Evolutionary conservation across 139 green algal genomes (phyloP).

Genomic region (Chlorella sorokiniana): DNA sequence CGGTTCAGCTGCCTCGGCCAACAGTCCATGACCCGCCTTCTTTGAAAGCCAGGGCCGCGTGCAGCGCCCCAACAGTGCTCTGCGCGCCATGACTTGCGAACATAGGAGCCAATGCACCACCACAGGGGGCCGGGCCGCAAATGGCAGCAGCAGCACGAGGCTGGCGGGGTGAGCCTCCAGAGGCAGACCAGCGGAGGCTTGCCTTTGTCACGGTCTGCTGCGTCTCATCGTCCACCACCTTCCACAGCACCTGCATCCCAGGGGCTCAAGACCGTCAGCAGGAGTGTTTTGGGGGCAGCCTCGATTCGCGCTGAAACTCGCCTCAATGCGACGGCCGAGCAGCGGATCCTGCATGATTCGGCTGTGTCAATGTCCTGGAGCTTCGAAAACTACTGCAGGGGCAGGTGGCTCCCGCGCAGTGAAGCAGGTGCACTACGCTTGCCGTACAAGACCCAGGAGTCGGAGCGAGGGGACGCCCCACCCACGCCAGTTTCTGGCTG

Average conservation of each 20-base stretch:
- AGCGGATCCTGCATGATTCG: not conserved
- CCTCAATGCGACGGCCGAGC: slow-evolving; percentile 2
- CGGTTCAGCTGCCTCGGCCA: not conserved
- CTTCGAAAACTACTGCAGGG: too few relatives aligned
- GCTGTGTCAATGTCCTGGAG: not conserved
- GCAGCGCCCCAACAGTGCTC: not conserved
- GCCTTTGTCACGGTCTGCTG: slow-evolving; percentile 21
- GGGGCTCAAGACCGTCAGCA: not conserved
- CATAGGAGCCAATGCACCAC: too few relatives aligned
- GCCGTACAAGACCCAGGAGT: too few relatives aligned
- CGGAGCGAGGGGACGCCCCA: too few relatives aligned
- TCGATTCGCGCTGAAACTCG: not conserved
- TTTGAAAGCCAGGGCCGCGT: not conserved
- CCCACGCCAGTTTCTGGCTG: too few relatives aligned
- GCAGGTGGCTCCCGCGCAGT: too few relatives aligned
- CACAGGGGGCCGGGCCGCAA: not conserved
- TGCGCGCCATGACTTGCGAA: too few relatives aligned
- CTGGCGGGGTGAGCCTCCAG: too few relatives aligned
- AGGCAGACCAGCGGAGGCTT: not conserved
- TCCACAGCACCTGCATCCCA: slow-evolving; percentile 15
- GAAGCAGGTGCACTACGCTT: too few relatives aligned
- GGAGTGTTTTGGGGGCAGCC: not conserved
- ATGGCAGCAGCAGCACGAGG: not conserved
- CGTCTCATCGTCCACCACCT: slow-evolving; percentile 18
- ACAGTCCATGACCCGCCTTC: not conserved